Conservation (phyloP, 139 green algal genomes). For the Coelastrella sp. region DNA sequence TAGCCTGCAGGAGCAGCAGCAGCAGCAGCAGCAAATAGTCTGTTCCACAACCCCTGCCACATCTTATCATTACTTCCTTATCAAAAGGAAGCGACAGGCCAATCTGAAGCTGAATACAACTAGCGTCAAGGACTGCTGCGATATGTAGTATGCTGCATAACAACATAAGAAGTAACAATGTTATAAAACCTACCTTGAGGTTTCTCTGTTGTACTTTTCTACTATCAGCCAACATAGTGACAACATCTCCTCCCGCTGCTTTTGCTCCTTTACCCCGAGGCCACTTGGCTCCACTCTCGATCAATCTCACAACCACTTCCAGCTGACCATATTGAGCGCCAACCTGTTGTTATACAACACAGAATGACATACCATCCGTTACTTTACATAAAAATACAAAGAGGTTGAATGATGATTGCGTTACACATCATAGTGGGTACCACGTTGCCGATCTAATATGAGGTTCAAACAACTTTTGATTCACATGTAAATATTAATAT, state of each 20-base stretch:
- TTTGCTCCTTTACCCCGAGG: constrained; percentile 16
- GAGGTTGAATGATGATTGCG: too few species aligned
- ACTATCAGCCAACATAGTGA: neutral
- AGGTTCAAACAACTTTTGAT: too few species aligned
- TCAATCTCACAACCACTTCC: neutral
- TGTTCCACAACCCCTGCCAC: too few species aligned
- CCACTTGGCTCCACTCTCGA: neutral
- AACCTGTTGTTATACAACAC: neutral
- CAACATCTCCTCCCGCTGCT: constrained; percentile 6
- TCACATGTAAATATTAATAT: too few species aligned
- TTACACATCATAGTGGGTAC: too few species aligned
- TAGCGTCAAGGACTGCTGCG: too few species aligned
- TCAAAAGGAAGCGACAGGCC: neutral
- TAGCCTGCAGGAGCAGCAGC: too few species aligned
- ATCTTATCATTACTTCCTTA: too few species aligned
- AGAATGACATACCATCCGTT: neutral
- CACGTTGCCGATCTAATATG: too few species aligned
- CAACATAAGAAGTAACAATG: neutral
- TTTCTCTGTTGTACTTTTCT: constrained; percentile 18
- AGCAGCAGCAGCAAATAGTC: too few species aligned
- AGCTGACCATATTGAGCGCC: constrained; percentile 5
- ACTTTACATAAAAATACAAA: neutral
- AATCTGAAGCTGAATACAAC: too few species aligned
- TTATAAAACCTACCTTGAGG: neutral
- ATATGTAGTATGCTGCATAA: too few species aligned